Base-by-base conservation (phyloP, 2,329 filamentous ascomycete species). In the Colletotrichum truncatum region DNA sequence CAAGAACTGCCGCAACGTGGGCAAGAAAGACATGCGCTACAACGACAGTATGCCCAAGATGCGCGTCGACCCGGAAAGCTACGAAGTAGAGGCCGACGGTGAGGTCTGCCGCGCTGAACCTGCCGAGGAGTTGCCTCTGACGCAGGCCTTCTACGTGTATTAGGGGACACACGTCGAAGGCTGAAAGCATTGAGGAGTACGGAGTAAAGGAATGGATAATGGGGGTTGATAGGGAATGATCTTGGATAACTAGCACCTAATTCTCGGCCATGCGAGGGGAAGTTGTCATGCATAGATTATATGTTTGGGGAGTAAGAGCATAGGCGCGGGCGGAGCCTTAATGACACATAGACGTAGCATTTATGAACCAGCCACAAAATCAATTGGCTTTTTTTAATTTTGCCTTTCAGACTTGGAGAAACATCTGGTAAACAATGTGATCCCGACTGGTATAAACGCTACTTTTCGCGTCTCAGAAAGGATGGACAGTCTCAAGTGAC, bases 21-120 rank as follows among this genome's bases (percentile, higher is more conserved):
- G 90, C 43, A 98, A 98, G 85, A 84, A 80, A 71, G 92, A 98
- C 78, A 97, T 98, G 94, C 94, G 93, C 74, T 94, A 89, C 78
- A 98, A 98, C 77, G 89, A 93, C 73, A 79, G 80, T 58, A 93
- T 89, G 87, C 95, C 95, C 12, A 88, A 85, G 80, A 98, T 98
- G 93, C 89, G 84, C 72, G 94, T 98, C 66, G 94, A 98, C 77
- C 92, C 95, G 5, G 95, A 98, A 84, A 90, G 87, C 73, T 98
- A 98, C 81, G 87, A 84, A 14, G 94, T 98, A 25, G 90, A 95
- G 80, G 94, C 94, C 2, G 93, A 97, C 78, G 94, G 93, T 0
- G 78, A 87, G 76, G 81, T 89, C 34, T 94, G 92, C 74, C 85
- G 82, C 41, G 93, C 93, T 0, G 92, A 91, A 77, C 92, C 94